Evolutionary conservation across 495 filamentous ascomycete species (phyloP).

Genomic region (Aspergillus cristatus): DNA sequence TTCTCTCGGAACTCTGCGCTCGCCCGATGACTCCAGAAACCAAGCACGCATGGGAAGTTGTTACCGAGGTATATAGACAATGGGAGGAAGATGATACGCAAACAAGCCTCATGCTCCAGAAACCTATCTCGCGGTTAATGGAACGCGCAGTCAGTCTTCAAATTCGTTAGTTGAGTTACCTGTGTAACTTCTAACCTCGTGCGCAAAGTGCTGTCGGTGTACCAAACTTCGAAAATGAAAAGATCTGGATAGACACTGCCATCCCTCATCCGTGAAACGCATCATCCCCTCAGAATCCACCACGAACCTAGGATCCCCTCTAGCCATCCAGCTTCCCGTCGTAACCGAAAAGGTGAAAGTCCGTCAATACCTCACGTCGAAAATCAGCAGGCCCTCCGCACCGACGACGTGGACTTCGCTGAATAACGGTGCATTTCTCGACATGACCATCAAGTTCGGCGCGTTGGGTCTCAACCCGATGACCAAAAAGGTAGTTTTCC

Average conservation of each 20-base stretch:
- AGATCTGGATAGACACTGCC: neutral
- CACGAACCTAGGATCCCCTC: neutral
- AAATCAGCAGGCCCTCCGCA: neutral
- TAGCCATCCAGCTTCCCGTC: neutral
- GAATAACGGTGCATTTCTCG: neutral
- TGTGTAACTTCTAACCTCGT: no score
- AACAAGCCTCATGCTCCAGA: conserved; percentile 51
- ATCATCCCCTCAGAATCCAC: neutral
- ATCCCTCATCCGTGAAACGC: neutral
- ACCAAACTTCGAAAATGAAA: neutral
- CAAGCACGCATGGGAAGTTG: conserved; percentile 63
- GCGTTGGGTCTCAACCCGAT: neutral
- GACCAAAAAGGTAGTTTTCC: neutral
- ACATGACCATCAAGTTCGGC: neutral
- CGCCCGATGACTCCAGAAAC: conserved; percentile 50
- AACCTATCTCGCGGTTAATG: conserved; percentile 45
- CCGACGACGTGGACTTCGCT: neutral
- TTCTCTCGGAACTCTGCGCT: conserved; percentile 57
- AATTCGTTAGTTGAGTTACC: no score
- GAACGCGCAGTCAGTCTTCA: conserved; percentile 6
- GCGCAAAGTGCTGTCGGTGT: conserved; percentile 4
- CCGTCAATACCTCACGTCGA: neutral
- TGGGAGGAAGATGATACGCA: conserved; percentile 35
- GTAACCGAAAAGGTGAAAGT: neutral
- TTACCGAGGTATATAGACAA: conserved; percentile 46